A percentile compares a stretch with the other conserved stretches of the same genome.
Evolutionary conservation across 768 basidiomycete genomes (phyloP).

Genomic region (Postia placenta): DNA sequence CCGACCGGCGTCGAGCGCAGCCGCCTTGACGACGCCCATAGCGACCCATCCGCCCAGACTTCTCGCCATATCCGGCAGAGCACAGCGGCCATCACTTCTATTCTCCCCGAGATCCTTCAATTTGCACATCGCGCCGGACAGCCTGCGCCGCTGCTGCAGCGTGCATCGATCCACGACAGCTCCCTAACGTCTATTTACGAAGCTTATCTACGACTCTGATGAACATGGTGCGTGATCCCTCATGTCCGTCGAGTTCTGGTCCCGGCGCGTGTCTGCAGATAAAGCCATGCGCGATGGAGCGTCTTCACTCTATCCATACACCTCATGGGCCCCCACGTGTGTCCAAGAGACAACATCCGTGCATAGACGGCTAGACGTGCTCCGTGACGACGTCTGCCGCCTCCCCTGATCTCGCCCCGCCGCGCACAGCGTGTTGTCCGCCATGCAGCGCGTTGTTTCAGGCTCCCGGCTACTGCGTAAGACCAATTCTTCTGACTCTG

Average conservation of each 20-base stretch:
- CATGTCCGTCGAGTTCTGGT: constrained; percentile 4
- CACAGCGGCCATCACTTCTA: not conserved
- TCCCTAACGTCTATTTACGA: not conserved
- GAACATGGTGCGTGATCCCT: constrained; percentile 4
- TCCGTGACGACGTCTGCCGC: constrained; percentile 4
- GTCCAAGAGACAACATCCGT: not conserved
- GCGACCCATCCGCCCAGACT: not conserved
- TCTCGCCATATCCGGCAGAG: not conserved
- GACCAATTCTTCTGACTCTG: constrained; percentile 24
- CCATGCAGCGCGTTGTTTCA: constrained; percentile 36
- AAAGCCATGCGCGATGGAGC: constrained; percentile 1
- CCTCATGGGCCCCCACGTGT: constrained; percentile 4
- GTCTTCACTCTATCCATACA: not conserved
- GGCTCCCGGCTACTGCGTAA: constrained; percentile 38
- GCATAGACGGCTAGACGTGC: not conserved
- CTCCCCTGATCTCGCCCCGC: too few relatives aligned
- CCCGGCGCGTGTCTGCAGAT: constrained; percentile 5
- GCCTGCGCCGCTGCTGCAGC: too few relatives aligned
- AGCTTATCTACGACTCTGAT: not conserved
- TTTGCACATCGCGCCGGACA: too few relatives aligned
- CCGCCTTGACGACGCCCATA: not conserved
- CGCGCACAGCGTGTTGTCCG: constrained; percentile 8
- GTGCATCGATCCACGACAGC: not conserved
- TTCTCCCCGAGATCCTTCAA: not conserved
- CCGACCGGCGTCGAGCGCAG: not conserved